phyloP scores from a whole-genome alignment of 2,329 filamentous ascomycete species.

The Alternaria rosae region DNA sequence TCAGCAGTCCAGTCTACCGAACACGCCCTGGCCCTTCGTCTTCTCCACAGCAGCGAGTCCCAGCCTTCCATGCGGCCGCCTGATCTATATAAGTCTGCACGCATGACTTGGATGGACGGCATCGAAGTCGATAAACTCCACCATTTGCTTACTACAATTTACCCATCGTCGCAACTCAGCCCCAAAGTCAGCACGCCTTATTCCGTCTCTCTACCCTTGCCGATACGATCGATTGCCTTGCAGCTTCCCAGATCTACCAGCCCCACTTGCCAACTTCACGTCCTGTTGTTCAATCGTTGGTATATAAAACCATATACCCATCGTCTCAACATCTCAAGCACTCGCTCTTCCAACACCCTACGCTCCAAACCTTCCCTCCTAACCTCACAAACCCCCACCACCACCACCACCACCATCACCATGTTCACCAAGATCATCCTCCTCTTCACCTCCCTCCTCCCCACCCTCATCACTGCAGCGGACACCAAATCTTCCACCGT shows the following conservation, averaged over 20 bases:
- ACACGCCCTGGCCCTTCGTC: slow-evolving; percentile 3
- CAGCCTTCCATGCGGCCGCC: background rate
- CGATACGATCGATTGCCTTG: slow-evolving; percentile 5
- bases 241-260: background rate
- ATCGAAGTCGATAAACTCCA: slow-evolving; percentile 1
- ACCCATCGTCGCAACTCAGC: slow-evolving; percentile 1
- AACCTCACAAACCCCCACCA: background rate
- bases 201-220: background rate
- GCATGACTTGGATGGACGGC: background rate
- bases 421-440: slow-evolving; percentile 6
- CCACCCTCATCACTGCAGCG: slow-evolving; percentile 25
- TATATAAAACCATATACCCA: slow-evolving; percentile 5
- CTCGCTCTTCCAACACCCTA: background rate
- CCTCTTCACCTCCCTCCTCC: slow-evolving; percentile 19
- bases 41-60: background rate
- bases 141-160: slow-evolving; percentile 2
- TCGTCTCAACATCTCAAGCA: background rate
- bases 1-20: slow-evolving; percentile 26
- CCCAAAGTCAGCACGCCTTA: slow-evolving; percentile 5
- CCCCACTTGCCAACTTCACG: background rate
- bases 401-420: background rate
- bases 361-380: background rate
- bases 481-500: slow-evolving; percentile 50
- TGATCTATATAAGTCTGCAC: slow-evolving; percentile 26
- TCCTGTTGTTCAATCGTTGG: background rate